A percentile compares a stretch with the other conserved stretches of the same genome.
phyloP scores from a whole-genome alignment of 2,329 filamentous ascomycete genomes.

The Colletotrichum sansevieriae region DNA sequence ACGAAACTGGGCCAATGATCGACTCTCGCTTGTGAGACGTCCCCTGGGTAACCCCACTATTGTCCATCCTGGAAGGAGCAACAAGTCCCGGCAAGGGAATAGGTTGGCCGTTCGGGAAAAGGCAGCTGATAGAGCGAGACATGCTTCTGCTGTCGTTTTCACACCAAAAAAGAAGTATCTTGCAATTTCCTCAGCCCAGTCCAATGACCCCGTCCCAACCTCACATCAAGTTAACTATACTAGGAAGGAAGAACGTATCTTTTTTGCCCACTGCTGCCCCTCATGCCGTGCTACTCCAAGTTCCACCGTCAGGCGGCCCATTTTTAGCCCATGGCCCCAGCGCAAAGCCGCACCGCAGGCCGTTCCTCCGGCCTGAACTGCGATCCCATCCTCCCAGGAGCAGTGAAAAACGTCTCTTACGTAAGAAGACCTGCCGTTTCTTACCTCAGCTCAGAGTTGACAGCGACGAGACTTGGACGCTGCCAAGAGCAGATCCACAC shows the following conservation, averaged over 20 bases:
- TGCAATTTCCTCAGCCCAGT: too few species aligned
- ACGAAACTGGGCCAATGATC: slow-evolving; percentile 16
- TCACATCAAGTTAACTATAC: too few species aligned
- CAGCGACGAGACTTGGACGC: too few species aligned
- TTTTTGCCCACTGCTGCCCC: too few species aligned
- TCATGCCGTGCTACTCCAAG: too few species aligned
- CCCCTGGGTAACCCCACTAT: slow-evolving; percentile 8
- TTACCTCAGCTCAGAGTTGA: too few species aligned
- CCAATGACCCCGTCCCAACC: too few species aligned
- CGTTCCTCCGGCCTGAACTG: neutral
- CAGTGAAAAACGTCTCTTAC: too few species aligned
- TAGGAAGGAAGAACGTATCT: too few species aligned
- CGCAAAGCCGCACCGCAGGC: neutral
- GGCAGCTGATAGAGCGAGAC: neutral
- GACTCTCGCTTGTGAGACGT: slow-evolving; percentile 15
- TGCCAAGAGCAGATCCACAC: neutral
- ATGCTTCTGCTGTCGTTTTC: neutral
- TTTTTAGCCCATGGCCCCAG: slow-evolving; percentile 20
- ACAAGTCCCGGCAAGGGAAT: slow-evolving; percentile 23
- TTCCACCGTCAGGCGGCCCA: slow-evolving; percentile 11
- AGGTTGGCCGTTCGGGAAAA: neutral
- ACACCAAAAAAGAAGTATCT: too few species aligned
- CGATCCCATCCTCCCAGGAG: neutral
- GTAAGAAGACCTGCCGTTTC: too few species aligned
- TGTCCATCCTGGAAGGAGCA: slow-evolving; percentile 25